Evolutionary conservation across 2,329 filamentous ascomycete genomes (phyloP), one percentile per base, ranked within the genome.

Genomic region (Hypomyces rosellus): DNA sequence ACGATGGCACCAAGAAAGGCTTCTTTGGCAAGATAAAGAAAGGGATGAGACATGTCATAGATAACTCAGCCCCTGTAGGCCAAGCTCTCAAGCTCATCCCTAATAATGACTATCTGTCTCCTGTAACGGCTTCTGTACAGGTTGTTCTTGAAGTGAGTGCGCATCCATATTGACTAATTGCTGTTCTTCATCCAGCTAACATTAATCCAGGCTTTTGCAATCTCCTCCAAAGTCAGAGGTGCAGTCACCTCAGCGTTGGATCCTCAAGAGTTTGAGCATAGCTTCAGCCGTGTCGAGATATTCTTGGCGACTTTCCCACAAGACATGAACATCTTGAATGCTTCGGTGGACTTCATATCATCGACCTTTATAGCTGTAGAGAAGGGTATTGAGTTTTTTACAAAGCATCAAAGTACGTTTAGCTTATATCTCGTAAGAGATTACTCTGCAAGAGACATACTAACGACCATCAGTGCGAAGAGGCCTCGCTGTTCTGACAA

Each of bases 271-370:
- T 33, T 49, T 8, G 41, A 45, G 12, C 34, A 49, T 13, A 41
- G 43, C 34, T 49, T 49, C 41, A 38, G 36, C 3, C 34, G 45
- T 14, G 48, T 43, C 5, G 48, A 49, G 34, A 42, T 49, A 14
- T 49, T 45, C 16, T 15, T 49, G 15, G 45, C 45, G 5, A 49
- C 48, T 3, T 49, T 49, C 11, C 48, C 48, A 5, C 41, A 49
- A 16, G 45, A 36, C 12, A 38, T 13, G 16, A 44, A 34, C 14
- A 30, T 49, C 7, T 38, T 44, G 34, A 42, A 39, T 15, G 41
- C 48, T n/a, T 36, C 48, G 4, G 34, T 45, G 5, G 33, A 41
- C 1, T 37, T 49, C 4, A 42, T 49, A 16, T 33, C 45, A 12
- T 39, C 48, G 2, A 42, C 45, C 14, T 34, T 49, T 34, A 36